Percentiles rank a stretch among this genome's conserved stretches.
Evolutionary conservation across 257 asterid species (phyloP).

Genomic region (Catharanthus roseus): DNA sequence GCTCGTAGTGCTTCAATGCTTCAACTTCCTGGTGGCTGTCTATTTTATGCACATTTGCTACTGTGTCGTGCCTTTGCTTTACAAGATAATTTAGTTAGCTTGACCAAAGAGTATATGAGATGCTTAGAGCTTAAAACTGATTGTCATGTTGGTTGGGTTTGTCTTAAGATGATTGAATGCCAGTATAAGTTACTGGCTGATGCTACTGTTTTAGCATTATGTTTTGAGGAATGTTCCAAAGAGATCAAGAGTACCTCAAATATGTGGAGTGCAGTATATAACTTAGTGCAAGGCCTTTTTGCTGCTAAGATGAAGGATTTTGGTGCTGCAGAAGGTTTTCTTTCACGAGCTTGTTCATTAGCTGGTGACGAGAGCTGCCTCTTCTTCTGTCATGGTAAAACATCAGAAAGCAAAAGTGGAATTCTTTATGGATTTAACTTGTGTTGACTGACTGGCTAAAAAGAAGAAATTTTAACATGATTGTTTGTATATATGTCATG

Average conservation of each 20-base stretch:
- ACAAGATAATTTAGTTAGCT: conserved; percentile 37
- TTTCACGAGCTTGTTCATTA: conserved; percentile 66
- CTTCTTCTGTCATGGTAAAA: conserved; percentile 79
- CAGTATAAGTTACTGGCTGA: conserved; percentile 55
- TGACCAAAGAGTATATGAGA: conserved; percentile 49
- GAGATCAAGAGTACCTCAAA: conserved; percentile 53
- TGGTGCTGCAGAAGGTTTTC: conserved; percentile 62
- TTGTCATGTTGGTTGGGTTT: conserved; percentile 77
- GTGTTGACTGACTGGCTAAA: neutral
- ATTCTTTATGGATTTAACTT: neutral
- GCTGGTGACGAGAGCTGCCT: conserved; percentile 54
- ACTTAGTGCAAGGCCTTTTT: conserved; percentile 77
- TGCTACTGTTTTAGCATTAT: conserved; percentile 34
- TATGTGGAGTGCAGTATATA: conserved; percentile 61
- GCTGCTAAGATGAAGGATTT: conserved; percentile 57
- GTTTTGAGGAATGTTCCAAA: conserved; percentile 65
- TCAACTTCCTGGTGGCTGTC: conserved; percentile 46
- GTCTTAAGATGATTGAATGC: conserved; percentile 66
- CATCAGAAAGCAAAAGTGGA: neutral
- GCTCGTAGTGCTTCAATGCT: conserved; percentile 51
- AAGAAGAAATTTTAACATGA: neutral
- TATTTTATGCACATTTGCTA: conserved; percentile 79
- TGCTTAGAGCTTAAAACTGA: conserved; percentile 79
- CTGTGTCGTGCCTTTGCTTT: conserved; percentile 80
- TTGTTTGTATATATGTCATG: neutral